phyloP scores from a whole-genome alignment of 352 stramenopile species.

The Globisporangium radiosum region DNA sequence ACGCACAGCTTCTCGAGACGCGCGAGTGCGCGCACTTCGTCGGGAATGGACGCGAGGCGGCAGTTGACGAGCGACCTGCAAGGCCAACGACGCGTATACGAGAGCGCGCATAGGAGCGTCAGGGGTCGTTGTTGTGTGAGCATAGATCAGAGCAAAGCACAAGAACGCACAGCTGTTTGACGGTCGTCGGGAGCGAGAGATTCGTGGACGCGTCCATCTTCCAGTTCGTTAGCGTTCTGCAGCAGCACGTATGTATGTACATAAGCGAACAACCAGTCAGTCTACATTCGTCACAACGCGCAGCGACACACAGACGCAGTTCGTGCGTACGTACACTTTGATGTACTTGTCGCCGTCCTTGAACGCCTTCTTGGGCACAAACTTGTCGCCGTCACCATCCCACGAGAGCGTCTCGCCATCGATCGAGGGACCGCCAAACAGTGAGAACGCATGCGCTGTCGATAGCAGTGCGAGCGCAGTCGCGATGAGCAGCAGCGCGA shows the following conservation, averaged over 20 bases:
- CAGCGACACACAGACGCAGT: neutral
- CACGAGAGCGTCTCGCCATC: slow-evolving; percentile 46
- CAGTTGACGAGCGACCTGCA: slow-evolving; percentile 39
- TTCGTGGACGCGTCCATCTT: slow-evolving; percentile 29
- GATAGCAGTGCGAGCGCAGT: slow-evolving; percentile 8
- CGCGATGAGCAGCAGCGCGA: neutral
- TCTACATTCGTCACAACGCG: too few relatives aligned
- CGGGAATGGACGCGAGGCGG: slow-evolving; percentile 31
- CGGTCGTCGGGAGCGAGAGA: slow-evolving; percentile 41
- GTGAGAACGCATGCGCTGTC: slow-evolving; percentile 18
- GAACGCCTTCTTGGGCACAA: slow-evolving; percentile 38
- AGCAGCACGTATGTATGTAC: neutral
- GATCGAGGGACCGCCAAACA: slow-evolving; percentile 40
- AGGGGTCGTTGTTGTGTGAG: too few relatives aligned
- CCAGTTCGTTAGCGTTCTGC: slow-evolving; percentile 59
- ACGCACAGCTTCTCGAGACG: slow-evolving; percentile 41
- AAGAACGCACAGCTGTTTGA: slow-evolving; percentile 42
- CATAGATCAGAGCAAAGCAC: too few relatives aligned
- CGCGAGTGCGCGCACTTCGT: slow-evolving; percentile 34
- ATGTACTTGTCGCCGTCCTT: slow-evolving; percentile 36
- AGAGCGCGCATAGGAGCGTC: too few relatives aligned
- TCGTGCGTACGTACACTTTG: slow-evolving; percentile 27
- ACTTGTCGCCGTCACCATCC: slow-evolving; percentile 42
- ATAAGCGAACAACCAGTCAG: neutral
- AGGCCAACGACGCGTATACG: neutral